Evolutionary conservation across 2,329 filamentous ascomycete species (phyloP).

Genomic region (Fusarium sp.): DNA sequence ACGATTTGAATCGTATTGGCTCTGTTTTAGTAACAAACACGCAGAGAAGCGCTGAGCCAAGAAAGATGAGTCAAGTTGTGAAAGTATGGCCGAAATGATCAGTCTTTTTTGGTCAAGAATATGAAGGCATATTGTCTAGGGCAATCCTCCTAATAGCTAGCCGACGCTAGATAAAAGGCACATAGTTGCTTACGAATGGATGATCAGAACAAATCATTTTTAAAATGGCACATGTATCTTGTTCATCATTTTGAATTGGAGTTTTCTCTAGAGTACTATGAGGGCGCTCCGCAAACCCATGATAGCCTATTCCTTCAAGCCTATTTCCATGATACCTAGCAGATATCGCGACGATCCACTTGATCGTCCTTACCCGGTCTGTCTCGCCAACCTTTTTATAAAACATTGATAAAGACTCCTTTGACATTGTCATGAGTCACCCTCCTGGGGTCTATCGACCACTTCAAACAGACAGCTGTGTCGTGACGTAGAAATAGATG

Average conservation of each 20-base stretch:
- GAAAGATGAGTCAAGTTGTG: not conserved
- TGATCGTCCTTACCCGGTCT: constrained; percentile 1
- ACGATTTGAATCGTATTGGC: not conserved
- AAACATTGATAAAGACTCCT: constrained; percentile 30
- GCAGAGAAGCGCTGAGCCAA: not conserved
- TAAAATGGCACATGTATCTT: not conserved
- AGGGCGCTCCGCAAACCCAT: constrained; percentile 9
- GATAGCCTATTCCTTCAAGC: constrained; percentile 6
- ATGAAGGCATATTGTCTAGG: not conserved
- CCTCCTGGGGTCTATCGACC: constrained; percentile 30
- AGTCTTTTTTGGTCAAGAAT: not conserved
- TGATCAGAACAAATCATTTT: not conserved
- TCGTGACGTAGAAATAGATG: constrained; percentile 27
- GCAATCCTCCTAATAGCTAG: not conserved
- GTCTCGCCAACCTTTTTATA: constrained; percentile 21
- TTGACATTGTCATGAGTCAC: constrained; percentile 27
- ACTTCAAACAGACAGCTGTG: constrained; percentile 28
- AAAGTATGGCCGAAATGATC: not conserved
- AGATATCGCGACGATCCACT: constrained; percentile 24
- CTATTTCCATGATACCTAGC: constrained; percentile 10
- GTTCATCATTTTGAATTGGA: constrained; percentile 43
- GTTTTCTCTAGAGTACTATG: constrained; percentile 33
- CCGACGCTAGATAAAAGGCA: not conserved
- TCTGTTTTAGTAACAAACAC: not conserved
- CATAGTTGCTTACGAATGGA: not conserved